phyloP scores from a whole-genome alignment of 2,329 filamentous ascomycete species.

The Lachnellula hyalina region DNA sequence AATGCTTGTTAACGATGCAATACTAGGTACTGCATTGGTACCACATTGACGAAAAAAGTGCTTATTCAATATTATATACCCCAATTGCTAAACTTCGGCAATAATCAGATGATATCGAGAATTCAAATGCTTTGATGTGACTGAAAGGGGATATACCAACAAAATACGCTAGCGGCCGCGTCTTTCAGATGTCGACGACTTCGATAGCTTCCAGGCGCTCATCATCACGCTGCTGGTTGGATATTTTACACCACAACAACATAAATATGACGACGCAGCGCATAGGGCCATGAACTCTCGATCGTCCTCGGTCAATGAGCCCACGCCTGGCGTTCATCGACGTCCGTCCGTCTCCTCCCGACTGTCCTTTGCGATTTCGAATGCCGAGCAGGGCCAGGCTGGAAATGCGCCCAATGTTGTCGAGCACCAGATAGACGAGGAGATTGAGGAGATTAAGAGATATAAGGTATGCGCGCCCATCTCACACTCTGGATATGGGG shows the following conservation, averaged over 20 bases:
- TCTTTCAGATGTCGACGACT: neutral
- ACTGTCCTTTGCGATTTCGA: conserved; percentile 62
- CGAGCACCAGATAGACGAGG: conserved; percentile 76
- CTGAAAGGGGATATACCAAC: neutral
- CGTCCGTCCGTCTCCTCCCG: conserved; percentile 36
- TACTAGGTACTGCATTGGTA: no score
- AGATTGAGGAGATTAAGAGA: conserved; percentile 95
- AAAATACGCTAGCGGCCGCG: neutral
- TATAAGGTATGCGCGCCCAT: conserved; percentile 61
- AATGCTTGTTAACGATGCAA: no score
- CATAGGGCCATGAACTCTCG: conserved; percentile 32
- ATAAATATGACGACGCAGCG: neutral
- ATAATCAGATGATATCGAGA: neutral
- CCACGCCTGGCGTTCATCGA: conserved; percentile 21
- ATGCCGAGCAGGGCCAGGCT: conserved; percentile 56
- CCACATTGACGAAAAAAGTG: neutral
- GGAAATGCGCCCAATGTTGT: conserved; percentile 45
- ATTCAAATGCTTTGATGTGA: neutral
- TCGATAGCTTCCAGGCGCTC: neutral
- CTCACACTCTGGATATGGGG: neutral
- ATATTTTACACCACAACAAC: neutral
- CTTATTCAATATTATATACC: neutral
- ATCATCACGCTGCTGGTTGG: neutral
- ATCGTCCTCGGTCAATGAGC: conserved; percentile 29
- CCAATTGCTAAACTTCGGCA: neutral